Percentiles rank a stretch among this genome's conserved stretches.
phyloP scores from a whole-genome alignment of 345 rosid species.

The Eucalyptus regnans region DNA sequence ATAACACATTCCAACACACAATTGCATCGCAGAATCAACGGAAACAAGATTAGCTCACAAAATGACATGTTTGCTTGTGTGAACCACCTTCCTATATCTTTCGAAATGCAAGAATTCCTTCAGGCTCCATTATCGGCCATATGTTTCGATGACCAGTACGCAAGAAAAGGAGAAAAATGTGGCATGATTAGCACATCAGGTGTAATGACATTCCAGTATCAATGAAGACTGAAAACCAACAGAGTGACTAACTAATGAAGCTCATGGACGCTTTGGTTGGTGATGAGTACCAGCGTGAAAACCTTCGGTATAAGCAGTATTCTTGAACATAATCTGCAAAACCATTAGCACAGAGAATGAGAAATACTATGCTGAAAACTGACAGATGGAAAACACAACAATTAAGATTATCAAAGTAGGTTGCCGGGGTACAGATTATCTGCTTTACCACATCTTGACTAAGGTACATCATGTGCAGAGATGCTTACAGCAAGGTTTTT shows the following conservation, averaged over 20 bases:
- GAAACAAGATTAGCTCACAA: background rate
- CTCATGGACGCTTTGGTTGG: constrained; percentile 21
- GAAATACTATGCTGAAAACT: background rate
- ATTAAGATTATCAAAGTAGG: background rate
- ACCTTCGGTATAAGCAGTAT: constrained; percentile 73
- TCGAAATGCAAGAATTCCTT: background rate
- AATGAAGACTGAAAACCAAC: background rate
- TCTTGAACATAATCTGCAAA: constrained; percentile 73
- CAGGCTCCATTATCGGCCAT: background rate
- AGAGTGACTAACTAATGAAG: background rate
- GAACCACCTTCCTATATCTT: background rate
- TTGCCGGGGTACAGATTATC: background rate
- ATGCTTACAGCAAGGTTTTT: constrained; percentile 53
- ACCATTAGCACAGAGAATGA: background rate
- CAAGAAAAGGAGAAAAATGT: background rate
- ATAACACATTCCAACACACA: background rate
- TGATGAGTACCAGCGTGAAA: constrained; percentile 46
- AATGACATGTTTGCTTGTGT: background rate
- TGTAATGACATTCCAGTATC: background rate
- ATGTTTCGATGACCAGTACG: background rate
- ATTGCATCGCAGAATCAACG: background rate
- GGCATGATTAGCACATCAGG: background rate
- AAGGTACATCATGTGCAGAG: background rate
- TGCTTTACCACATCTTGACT: background rate
- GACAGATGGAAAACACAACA: background rate